Conservation (phyloP, 306 rosid species). For the Senna tora region DNA sequence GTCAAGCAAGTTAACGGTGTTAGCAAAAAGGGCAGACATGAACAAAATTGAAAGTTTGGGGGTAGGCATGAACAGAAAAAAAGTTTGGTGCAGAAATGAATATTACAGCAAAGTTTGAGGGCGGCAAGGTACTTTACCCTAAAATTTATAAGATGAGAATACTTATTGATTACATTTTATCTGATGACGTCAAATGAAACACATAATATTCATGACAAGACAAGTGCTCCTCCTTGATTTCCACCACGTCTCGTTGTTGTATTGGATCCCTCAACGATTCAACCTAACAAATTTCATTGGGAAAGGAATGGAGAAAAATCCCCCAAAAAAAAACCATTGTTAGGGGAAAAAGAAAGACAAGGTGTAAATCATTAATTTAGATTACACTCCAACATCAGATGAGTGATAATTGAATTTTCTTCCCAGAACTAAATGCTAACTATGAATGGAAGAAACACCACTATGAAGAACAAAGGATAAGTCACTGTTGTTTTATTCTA, state of each 20-base stretch:
- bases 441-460: neutral
- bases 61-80: too few species aligned
- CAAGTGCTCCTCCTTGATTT: constrained; percentile 21
- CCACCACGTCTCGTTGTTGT: neutral
- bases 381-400: neutral
- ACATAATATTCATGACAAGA: constrained; percentile 81
- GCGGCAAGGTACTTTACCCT: too few species aligned
- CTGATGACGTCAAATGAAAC: constrained; percentile 80
- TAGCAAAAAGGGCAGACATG: too few species aligned
- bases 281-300: neutral
- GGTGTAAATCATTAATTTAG: too few species aligned
- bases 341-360: neutral
- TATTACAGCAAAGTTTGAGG: too few species aligned
- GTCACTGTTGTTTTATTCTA: neutral
- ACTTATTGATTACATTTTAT: constrained; percentile 57
- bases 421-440: neutral
- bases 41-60: too few species aligned
- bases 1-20: too few species aligned
- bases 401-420: neutral
- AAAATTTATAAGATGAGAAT: constrained; percentile 10
- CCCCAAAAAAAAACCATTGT: neutral
- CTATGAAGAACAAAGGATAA: too few species aligned
- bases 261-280: neutral
- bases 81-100: too few species aligned
- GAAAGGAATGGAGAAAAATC: too few species aligned